A percentile compares a stretch with the other conserved stretches of the same genome.
These are phyloP conservation scores for Rhizoclosmatium sp. DNA, from an alignment of 192 early-diverging fungal species.

Conservation along the genomic window DNA sequence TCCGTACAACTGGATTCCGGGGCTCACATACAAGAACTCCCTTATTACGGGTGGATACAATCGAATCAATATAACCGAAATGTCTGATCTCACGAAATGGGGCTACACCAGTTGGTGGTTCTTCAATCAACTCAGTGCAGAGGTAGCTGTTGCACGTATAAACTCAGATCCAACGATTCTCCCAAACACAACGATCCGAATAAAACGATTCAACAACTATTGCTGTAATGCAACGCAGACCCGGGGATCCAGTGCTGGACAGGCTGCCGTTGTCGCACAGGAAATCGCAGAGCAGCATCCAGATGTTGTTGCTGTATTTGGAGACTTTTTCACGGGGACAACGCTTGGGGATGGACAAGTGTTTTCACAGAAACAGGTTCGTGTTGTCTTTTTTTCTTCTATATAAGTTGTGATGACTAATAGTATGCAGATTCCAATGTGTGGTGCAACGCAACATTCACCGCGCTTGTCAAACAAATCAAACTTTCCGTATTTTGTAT, in stretches of 20 bases:
- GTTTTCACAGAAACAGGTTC: background rate
- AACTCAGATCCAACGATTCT: slow-evolving; percentile 12
- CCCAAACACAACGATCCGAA: slow-evolving; percentile 21
- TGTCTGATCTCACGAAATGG: background rate
- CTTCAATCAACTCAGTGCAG: background rate
- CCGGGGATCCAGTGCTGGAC: background rate
- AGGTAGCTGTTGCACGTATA: background rate
- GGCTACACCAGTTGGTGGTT: slow-evolving; percentile 12
- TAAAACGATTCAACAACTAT: slow-evolving; percentile 7
- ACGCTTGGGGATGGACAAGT: background rate
- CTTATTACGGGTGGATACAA: slow-evolving; percentile 10
- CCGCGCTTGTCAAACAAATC: background rate
- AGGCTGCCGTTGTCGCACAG: background rate
- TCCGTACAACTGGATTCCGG: background rate
- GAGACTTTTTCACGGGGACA: background rate
- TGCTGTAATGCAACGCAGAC: background rate
- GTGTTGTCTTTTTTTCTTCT: background rate
- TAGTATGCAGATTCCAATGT: background rate
- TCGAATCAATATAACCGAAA: background rate
- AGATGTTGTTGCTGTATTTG: slow-evolving; percentile 13
- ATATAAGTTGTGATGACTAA: background rate
- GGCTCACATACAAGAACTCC: background rate
- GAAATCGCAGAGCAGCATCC: background rate
- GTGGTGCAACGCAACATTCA: slow-evolving; percentile 1
- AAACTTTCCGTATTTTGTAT: slow-evolving; percentile 2